Evolutionary conservation across 2,329 filamentous ascomycete species (phyloP), one percentile per base, ranked within the genome.

Genomic region (Paramyrothecium sp.): DNA sequence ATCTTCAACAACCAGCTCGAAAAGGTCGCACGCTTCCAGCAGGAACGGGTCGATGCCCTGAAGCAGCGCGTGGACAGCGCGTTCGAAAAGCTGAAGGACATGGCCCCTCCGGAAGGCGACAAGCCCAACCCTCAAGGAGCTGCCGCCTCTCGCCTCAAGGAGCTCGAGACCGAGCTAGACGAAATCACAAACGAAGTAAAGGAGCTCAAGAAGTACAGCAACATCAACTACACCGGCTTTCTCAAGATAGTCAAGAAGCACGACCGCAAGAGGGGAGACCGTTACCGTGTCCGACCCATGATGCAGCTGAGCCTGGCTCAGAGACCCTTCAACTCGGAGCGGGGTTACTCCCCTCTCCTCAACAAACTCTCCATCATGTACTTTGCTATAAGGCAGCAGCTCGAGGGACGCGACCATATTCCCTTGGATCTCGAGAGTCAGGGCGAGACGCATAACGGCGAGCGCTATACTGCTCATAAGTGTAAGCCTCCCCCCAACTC

Each of bases 231-330:
- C 75, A 97, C 95, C 7, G 95, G 92, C 51, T 97, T 98, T 75
- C 84, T 97, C 70, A 99, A 99, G 81, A 96, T 96, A 51, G 92
- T 92, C 56, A 99, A 99, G 86, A 99, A 99, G 78, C 95, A 99
- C 76, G 95, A 99, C 75, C 90, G 95, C 64, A 96, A 94, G 78
- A 85, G 94, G 63, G 93, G 93, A 56, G 83, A 87, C 63, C 84
- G 87, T 54, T 98, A 98, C 79, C 91, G 89, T 72, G 90, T 98
- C 64, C 87, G 92, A 22, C 93, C 95, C 26, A 88, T 98, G 79
- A 88, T 98, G 75, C 91, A 97, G 76, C 89, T 97, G 67, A 90
- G 91, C 67, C 78, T 99, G 67, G 87, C 91, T n/a, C 87, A 92
- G 63, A 82, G 93, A 60, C 92, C 94, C 13, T 96, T 99, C 81